These are phyloP conservation scores for Suillus plorans DNA, from an alignment of 768 basidiomycete genomes.

Conservation along the genomic window DNA sequence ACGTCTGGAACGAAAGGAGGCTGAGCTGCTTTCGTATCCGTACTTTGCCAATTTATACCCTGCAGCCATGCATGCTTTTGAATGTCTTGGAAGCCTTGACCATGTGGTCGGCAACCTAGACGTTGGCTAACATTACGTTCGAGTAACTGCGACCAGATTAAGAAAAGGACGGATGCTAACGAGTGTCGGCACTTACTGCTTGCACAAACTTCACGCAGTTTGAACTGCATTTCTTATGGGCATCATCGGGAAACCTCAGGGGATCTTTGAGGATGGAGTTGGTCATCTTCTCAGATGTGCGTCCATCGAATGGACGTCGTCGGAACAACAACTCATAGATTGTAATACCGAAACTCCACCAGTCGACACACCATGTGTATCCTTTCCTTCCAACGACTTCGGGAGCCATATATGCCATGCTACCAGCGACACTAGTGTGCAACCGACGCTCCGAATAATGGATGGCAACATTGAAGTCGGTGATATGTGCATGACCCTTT, in stretches of 20 bases:
- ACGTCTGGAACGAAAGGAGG: slow-evolving; percentile 94
- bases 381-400: slow-evolving; percentile 92
- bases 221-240: slow-evolving; percentile 55
- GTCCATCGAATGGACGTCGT: slow-evolving; percentile 86
- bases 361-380: slow-evolving; percentile 91
- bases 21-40: slow-evolving; percentile 60
- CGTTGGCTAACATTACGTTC: slow-evolving; percentile 79
- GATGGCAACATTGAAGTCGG: slow-evolving; percentile 98
- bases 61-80: slow-evolving; percentile 84
- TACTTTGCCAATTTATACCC: slow-evolving; percentile 79
- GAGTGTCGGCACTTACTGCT: slow-evolving; percentile 48
- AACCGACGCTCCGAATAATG: slow-evolving; percentile 89
- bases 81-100: slow-evolving; percentile 75
- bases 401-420: slow-evolving; percentile 99
- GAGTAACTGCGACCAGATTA: slow-evolving; percentile 56
- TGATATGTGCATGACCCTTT: slow-evolving; percentile 93
- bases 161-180: not conserved
- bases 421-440: slow-evolving; percentile 93
- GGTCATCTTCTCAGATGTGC: slow-evolving; percentile 85
- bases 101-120: slow-evolving; percentile 74
- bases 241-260: slow-evolving; percentile 75
- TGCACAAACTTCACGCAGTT: slow-evolving; percentile 66
- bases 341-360: slow-evolving; percentile 94
- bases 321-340: slow-evolving; percentile 88
- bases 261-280: slow-evolving; percentile 81